phyloP scores from a whole-genome alignment of 148 eudicot species.

The Polygonum maritimum region DNA sequence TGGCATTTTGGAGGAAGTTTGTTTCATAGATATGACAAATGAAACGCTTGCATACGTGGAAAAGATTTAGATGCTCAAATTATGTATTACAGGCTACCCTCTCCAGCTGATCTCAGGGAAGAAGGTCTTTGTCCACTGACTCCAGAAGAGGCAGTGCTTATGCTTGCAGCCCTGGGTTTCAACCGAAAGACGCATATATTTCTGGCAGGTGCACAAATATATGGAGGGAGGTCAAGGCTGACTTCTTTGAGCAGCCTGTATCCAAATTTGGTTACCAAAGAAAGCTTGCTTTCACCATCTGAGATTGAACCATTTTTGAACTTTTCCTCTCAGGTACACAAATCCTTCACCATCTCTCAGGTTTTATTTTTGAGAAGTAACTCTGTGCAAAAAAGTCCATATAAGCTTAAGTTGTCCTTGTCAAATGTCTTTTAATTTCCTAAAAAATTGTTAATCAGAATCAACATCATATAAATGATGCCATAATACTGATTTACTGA shows the following conservation, averaged over 20 bases:
- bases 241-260: conserved; percentile 66
- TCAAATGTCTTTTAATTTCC: neutral
- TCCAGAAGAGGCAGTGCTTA: conserved; percentile 95
- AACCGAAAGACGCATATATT: conserved; percentile 70
- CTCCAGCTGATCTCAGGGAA: conserved; percentile 57
- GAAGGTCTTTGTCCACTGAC: conserved; percentile 94
- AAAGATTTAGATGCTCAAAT: neutral
- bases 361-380: neutral
- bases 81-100: conserved; percentile 47
- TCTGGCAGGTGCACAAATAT: conserved; percentile 95
- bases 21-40: neutral
- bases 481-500: neutral
- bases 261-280: conserved; percentile 95
- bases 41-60: neutral
- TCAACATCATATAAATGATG: neutral
- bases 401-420: neutral
- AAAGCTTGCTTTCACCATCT: conserved; percentile 67
- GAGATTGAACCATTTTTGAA: conserved; percentile 85
- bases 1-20: neutral
- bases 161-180: conserved; percentile 96
- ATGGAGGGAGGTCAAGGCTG: conserved; percentile 84
- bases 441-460: neutral
- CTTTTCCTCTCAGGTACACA: conserved; percentile 85
- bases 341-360: neutral
- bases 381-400: neutral